Base-by-base conservation (phyloP, 352 stramenopile genomes). In the Pythium monospermum region DNA sequence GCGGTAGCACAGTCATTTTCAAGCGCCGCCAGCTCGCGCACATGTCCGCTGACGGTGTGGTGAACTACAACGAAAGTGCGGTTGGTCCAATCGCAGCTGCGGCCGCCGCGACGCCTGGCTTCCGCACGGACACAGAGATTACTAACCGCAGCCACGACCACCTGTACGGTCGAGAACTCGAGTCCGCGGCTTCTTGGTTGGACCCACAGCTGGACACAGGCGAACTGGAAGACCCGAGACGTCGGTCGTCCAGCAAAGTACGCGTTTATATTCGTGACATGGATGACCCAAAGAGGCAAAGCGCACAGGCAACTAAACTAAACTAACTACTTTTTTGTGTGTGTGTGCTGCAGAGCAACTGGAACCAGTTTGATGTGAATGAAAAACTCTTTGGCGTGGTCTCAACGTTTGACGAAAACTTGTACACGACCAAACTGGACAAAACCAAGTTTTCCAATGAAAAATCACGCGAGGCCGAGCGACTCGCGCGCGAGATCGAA, bases 361-460 rank as follows among this genome's bases (percentile, higher is more conserved):
- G 95, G 95, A 96, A 99, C 80, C 96, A 99, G 73, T 99, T 99
- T 58, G 83, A 97, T 53, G 93, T 88, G 6, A 99, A 99, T 65
- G 76, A 98, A 61, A 88, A 96, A 62, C 76, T 97, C 30, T 99
- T 98, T 67, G 94, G 96, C 61, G 95, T 99, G 43, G 89, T 91
- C 41, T 94, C 91, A 31, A 87, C 77, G 8, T 99, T 92, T 59
- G 95, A 99, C 66, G 96, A 99, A 66, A 98, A 97, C 76, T 66
- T 98, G 31, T 99, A 99, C 81, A 99, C 96, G 2, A 99, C 96
- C 16, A 85, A 90, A 65, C 75, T 99, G 21, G 93, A 99, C 68
- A 97, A 95, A 63, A 67, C 65, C 40, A 89, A 91, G 51, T 83
- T 99, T 39, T 96, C 96, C 27, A 73, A 58, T 16, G 71, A 82